Base-by-base conservation (phyloP, 306 rosid genomes). In the Purshia tridentata region DNA sequence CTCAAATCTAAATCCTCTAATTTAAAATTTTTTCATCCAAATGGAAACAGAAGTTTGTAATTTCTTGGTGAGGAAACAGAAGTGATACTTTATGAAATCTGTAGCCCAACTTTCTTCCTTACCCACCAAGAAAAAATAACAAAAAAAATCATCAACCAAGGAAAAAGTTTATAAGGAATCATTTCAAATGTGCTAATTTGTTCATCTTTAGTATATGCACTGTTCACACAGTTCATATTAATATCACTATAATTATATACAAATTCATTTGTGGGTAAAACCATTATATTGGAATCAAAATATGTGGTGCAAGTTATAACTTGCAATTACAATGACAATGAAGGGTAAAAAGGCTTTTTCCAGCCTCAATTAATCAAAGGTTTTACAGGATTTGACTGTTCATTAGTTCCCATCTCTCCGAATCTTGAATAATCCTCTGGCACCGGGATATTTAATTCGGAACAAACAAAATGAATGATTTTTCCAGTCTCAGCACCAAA, bases 371-470 rank as follows among this genome's bases (percentile, higher is more conserved):
- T 94, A 74, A 94, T 88, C 63, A 90, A 19, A 76, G 98, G 96
- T 62, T 74, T 72, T 45, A 29, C 90, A 14, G 15, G 7, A 72
- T 54, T 54, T 50, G 48, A 69, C 72, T 74, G 80, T 40, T 53
- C 84, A 52, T 72, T 85, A 0, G 75, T 6, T 48, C 76, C 90
- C 0, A 19, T 65, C 52, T 76, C 84, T 23, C 45, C 58, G 42
- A 75, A 79, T 22, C 76, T 85, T 53, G 42, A 63, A 83, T 70
- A 91, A 29, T 95, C 99, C 3, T 57, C 85, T 8, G 97, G 97
- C 50, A 88, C 76, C 5, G 98, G 98, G 77, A 95, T 90, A 42
- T 88, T 86, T 44, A 92, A 80, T 87, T 95, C 99, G 10, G 97
- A 95, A 72, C 98, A 91, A 75, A 95, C 88, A 7, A 95, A 73